phyloP scores from a whole-genome alignment of 2,329 filamentous ascomycete species.

The Epichloe hybrida region DNA sequence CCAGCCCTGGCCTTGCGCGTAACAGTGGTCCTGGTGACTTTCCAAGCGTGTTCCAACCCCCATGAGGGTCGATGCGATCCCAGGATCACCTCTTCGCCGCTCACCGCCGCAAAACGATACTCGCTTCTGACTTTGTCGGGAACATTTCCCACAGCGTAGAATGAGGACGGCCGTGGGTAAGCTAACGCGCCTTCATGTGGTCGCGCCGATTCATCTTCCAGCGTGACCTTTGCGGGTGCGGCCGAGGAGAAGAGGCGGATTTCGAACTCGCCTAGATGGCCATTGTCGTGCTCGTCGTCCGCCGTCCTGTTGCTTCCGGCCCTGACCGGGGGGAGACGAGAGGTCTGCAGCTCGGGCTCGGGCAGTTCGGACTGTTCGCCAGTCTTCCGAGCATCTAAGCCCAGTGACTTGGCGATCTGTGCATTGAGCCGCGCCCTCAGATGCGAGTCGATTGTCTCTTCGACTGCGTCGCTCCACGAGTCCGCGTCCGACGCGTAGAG shows the following conservation, averaged over 20 bases:
- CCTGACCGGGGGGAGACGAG: too few relatives aligned
- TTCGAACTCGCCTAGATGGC: constrained; percentile 30
- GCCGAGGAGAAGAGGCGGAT: constrained; percentile 44
- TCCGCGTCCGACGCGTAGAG: constrained; percentile 26
- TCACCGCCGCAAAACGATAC: constrained; percentile 35
- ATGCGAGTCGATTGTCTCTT: constrained; percentile 22
- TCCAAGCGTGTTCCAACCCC: constrained; percentile 49
- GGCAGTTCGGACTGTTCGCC: neutral
- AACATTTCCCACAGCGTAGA: constrained; percentile 33
- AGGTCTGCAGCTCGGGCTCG: neutral
- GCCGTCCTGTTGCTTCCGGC: neutral
- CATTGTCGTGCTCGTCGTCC: constrained; percentile 11
- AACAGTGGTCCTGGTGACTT: constrained; percentile 31
- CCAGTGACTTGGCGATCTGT: constrained; percentile 33
- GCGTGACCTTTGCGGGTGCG: constrained; percentile 34
- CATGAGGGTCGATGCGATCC: constrained; percentile 33
- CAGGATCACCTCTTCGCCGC: constrained; percentile 34
- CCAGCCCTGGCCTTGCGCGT: constrained; percentile 13
- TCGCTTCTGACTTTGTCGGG: constrained; percentile 22
- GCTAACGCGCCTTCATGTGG: constrained; percentile 23
- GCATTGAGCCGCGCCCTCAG: constrained; percentile 32
- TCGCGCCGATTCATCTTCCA: constrained; percentile 29
- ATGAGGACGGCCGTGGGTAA: constrained; percentile 27
- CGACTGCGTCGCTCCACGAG: constrained; percentile 13
- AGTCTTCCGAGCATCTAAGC: constrained; percentile 19